Evolutionary conservation across 345 rosid genomes (phyloP), one percentile per base, ranked within the genome.

Genomic region (Combretum micranthum): DNA sequence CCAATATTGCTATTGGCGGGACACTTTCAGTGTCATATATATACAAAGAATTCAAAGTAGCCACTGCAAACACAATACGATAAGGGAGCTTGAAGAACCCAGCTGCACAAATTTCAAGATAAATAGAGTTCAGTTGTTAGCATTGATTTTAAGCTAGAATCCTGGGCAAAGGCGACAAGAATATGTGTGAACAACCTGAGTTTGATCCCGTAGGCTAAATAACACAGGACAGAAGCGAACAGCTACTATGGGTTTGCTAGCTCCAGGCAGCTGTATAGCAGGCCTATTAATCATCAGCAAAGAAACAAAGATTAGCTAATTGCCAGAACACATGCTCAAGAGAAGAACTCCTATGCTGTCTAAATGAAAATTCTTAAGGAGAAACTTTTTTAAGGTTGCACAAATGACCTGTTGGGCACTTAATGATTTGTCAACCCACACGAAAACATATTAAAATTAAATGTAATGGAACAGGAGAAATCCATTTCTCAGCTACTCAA

Each of bases 71-170:
- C 60, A 87, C 56, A 49, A 93, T 72, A 55, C 97, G 96, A 62
- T 89, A 70, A 66, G 97, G 96, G 62, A 89, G 96, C 81, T 93
- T 87, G 84, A 89, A 93, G 64, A 85, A 73, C 45, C 87, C 80
- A 55, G 67, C 95, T 88, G 87, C 83, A 74, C 14, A 53, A 43
- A 57, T 57, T 60, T 32, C 39, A 32, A 32, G 9, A 32, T 32
- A 32, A 32, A 32, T 32, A 1, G 9, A 32, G 9, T 4, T 32
- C 9, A 32, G 39, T 32, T 32, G 39, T 32, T 32, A 4, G 9
- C 39, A 32, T 32, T 32, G 39, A 11, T 32, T 32, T 32, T 32
- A 11, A 4, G 39, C 39, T 32, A 32, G 39, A 32, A 32, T 32
- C 5, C 39, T 32, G 9, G 39, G 39, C 39, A 2, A 32, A 53